Evolutionary conservation across 306 rosid species (phyloP), one percentile per base, ranked within the genome.

Genomic region (Cicer chorassanicum): DNA sequence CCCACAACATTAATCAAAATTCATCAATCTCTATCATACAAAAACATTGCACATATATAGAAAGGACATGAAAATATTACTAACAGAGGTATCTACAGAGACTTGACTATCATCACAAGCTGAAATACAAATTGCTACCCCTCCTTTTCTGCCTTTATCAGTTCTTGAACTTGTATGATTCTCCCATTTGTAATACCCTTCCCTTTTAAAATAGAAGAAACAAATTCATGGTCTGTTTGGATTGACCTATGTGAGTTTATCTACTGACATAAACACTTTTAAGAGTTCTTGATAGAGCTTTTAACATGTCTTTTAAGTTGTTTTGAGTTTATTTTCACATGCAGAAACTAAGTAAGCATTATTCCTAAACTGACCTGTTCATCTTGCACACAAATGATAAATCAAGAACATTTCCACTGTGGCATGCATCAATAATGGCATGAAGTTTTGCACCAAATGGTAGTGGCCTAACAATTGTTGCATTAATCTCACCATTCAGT

Each of bases 341-440:
- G 36, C 36, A 29, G 36, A 29, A 29, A 29, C 6, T 60, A 6
- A 59, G 8, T 59, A 59, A 29, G 9, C 10, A 60, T 12, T 60
- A 7, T 34, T 29, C 57, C 38, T 60, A 67, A 50, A 34, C 76
- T 54, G 7, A 89, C 93, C 84, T 63, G 82, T 84, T 81, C 78
- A 84, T 82, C 51, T 82, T 81, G 79, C 86, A 90, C 45, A 90
- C 50, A 34, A 82, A 87, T 12, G 87, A 87, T 16, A 88, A 65
- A 62, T 86, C 92, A 72, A 90, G 90, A 36, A 84, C 18, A 1
- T 89, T 90, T 5, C 90, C 96, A 72, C 90, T 88, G n/a, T 82
- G 75, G 72, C 88, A 86, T 1, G 96, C 82, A 62, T 90, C 96
- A 9, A 90, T 7, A 19, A 86, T 70, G 73, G 96, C 92, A 74